A percentile compares a stretch with the other conserved stretches of the same genome.
These are phyloP conservation scores for Chalaropsis ovoidea DNA, from an alignment of 2,329 filamentous ascomycete species.

Conservation along the genomic window DNA sequence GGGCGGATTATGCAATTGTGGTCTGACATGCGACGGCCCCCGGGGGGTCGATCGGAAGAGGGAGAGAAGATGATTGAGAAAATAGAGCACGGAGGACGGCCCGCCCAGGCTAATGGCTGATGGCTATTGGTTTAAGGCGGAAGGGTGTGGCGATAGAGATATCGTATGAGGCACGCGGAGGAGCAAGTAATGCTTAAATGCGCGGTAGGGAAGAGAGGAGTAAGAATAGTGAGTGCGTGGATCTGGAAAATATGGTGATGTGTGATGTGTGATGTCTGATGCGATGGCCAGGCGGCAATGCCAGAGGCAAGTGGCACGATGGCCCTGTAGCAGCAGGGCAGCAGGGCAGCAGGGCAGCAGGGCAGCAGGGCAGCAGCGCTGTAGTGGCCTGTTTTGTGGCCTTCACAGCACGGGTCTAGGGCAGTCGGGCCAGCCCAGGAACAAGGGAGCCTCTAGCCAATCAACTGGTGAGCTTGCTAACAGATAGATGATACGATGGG, in stretches of 20 bases:
- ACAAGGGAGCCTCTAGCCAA: background rate
- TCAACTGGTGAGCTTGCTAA: background rate
- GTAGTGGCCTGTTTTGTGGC: background rate
- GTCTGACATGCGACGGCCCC: constrained; percentile 24
- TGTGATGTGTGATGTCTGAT: no score
- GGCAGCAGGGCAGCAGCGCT: background rate
- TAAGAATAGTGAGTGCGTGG: background rate
- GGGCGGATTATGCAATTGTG: constrained; percentile 25
- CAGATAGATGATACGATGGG: background rate
- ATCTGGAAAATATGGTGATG: background rate
- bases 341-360: background rate
- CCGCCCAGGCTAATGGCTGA: constrained; percentile 5
- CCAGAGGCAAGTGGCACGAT: background rate
- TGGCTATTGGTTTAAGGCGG: background rate
- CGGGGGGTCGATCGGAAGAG: constrained; percentile 24
- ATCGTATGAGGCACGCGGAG: constrained; percentile 16
- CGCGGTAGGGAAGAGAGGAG: background rate
- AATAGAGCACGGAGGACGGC: constrained; percentile 9
- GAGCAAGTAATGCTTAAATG: background rate
- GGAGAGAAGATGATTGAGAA: constrained; percentile 23
- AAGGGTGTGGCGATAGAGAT: constrained; percentile 12
- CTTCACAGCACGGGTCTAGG: no score
- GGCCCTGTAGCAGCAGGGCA: background rate
- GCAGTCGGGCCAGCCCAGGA: no score
- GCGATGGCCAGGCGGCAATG: no score